These are phyloP conservation scores for Mimosa bimucronata DNA, from an alignment of 306 rosid genomes.

Conservation along the genomic window DNA sequence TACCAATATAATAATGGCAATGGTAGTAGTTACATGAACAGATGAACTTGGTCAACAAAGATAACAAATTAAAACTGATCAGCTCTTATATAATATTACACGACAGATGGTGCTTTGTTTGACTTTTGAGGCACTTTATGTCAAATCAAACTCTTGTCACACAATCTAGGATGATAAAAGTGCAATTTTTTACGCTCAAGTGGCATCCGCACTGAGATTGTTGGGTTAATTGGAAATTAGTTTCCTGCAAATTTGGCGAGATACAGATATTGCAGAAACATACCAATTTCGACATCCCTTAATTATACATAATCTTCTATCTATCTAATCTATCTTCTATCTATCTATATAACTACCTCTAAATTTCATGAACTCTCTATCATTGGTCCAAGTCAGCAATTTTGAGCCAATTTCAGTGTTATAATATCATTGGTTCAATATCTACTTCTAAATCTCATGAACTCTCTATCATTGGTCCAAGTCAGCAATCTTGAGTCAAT, in stretches of 20 bases:
- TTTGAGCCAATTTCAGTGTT: too few species aligned
- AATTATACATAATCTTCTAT: too few species aligned
- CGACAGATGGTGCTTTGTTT: background rate
- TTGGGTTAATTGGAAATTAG: background rate
- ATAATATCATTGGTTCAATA: too few species aligned
- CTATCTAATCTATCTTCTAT: too few species aligned
- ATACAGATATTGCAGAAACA: background rate
- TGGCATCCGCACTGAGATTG: background rate
- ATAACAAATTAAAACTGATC: background rate
- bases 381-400: too few species aligned
- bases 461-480: too few species aligned
- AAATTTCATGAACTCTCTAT: too few species aligned
- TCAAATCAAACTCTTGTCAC: background rate
- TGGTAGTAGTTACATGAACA: too few species aligned
- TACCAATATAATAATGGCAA: background rate
- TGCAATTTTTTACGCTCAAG: background rate
- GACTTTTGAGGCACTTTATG: background rate
- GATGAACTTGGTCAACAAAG: background rate
- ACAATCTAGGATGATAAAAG: background rate
- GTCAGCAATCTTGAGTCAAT: too few species aligned
- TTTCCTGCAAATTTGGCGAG: background rate
- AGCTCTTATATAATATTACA: background rate
- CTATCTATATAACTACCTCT: too few species aligned
- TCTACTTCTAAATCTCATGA: too few species aligned
- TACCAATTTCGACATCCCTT: conserved; percentile 2